phyloP scores from a whole-genome alignment of 257 asterid genomes.

The Handroanthus guayacan region DNA sequence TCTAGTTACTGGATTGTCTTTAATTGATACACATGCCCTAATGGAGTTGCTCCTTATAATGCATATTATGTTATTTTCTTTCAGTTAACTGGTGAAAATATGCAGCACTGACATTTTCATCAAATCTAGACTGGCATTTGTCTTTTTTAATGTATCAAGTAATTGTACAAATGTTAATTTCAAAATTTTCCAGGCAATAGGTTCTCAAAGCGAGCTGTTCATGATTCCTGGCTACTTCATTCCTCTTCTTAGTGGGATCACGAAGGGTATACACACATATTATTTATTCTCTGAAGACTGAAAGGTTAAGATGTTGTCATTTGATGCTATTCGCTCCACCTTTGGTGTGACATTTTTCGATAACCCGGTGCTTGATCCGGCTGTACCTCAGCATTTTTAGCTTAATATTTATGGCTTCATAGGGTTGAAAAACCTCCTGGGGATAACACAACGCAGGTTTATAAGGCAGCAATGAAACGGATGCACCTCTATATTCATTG shows the following conservation, averaged over 20 bases:
- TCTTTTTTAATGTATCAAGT: constrained; percentile 23
- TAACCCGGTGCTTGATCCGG: not conserved
- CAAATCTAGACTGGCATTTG: constrained; percentile 20
- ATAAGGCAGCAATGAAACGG: not conserved
- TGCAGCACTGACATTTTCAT: constrained; percentile 21
- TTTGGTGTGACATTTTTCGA: not conserved
- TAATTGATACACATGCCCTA: not conserved
- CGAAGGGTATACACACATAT: constrained; percentile 62
- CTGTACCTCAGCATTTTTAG: not conserved
- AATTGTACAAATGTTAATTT: constrained; percentile 13
- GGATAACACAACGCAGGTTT: not conserved
- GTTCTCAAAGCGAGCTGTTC: constrained; percentile 59
- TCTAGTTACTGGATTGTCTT: constrained; percentile 13
- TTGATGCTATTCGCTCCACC: not conserved
- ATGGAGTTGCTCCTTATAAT: not conserved
- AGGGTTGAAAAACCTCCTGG: not conserved
- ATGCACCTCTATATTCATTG: not conserved
- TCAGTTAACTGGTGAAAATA: constrained; percentile 16
- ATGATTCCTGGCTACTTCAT: constrained; percentile 60
- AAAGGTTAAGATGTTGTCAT: constrained; percentile 16
- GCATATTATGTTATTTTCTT: constrained; percentile 21
- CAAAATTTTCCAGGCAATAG: constrained; percentile 69
- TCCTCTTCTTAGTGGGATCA: constrained; percentile 69
- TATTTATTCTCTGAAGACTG: not conserved
- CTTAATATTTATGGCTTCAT: not conserved